Conservation (phyloP, 2,329 filamentous ascomycete species). For the Penicillium sp. region DNA sequence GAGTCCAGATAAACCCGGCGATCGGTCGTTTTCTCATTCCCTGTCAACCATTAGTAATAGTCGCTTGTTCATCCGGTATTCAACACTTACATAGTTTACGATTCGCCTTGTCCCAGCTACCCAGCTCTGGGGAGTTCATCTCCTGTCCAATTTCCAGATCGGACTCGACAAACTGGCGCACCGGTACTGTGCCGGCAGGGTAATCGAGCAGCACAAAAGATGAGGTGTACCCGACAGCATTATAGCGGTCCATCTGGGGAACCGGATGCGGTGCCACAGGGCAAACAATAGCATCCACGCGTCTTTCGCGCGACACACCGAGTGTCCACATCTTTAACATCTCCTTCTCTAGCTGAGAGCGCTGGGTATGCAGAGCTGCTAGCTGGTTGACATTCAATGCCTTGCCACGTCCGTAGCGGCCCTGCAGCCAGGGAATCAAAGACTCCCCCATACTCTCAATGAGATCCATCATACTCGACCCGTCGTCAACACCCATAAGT, state of each 20-base stretch:
- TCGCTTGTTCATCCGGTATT: neutral
- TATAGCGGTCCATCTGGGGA: constrained; percentile 62
- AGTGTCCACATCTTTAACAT: constrained; percentile 59
- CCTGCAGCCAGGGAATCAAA: constrained; percentile 60
- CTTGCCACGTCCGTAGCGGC: constrained; percentile 51
- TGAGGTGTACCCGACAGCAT: constrained; percentile 62
- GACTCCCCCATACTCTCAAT: constrained; percentile 58
- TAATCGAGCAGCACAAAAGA: constrained; percentile 64
- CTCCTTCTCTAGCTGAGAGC: constrained; percentile 54
- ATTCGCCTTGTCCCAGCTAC: constrained; percentile 63
- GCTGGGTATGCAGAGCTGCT: constrained; percentile 54
- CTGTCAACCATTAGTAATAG: constrained; percentile 20
- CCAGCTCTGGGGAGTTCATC: constrained; percentile 42
- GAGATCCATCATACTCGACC: constrained; percentile 56
- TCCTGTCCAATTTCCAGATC: constrained; percentile 54
- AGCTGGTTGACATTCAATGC: constrained; percentile 51
- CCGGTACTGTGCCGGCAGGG: constrained; percentile 58
- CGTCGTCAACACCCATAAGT: constrained; percentile 61
- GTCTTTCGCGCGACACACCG: constrained; percentile 13
- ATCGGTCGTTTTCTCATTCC: constrained; percentile 52
- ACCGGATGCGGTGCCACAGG: constrained; percentile 66
- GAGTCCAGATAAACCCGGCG: constrained; percentile 56
- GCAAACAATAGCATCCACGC: constrained; percentile 62
- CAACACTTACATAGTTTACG: constrained; percentile 54
- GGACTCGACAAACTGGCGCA: constrained; percentile 49